Evolutionary conservation across 768 basidiomycete species (phyloP).

Genomic region (Suillus variegatus): DNA sequence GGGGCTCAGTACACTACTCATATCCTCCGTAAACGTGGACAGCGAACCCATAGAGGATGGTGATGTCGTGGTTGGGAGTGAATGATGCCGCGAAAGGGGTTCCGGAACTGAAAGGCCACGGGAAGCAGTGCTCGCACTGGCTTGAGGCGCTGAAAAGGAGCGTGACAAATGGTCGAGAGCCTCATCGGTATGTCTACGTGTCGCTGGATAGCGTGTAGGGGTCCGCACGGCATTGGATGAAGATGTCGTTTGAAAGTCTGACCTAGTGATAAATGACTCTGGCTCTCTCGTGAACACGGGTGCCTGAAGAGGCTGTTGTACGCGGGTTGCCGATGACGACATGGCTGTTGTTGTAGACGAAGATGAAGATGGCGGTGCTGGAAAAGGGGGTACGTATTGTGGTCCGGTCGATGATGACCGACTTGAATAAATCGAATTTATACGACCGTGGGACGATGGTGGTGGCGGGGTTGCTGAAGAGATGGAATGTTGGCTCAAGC

Average conservation of each 20-base stretch:
- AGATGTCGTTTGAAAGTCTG: conserved; percentile 66
- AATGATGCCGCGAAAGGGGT: conserved; percentile 24
- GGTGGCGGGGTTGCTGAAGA: conserved; percentile 1
- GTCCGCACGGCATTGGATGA: conserved; percentile 69
- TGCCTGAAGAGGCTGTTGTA: conserved; percentile 11
- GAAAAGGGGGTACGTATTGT: conserved; percentile 27
- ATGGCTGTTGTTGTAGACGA: conserved; percentile 3
- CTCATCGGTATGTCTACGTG: conserved; percentile 30
- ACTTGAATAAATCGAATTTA: conserved; percentile 22
- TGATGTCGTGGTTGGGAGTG: conserved; percentile 26
- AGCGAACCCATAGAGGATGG: conserved; percentile 19
- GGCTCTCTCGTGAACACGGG: conserved; percentile 25
- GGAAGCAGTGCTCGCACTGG: conserved; percentile 12
- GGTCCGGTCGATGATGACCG: conserved; percentile 23
- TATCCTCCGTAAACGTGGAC: conserved; percentile 28
- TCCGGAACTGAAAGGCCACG: conserved; percentile 23
- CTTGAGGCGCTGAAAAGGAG: conserved; percentile 22
- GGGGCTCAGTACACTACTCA: conserved; percentile 22
- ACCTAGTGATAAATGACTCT: conserved; percentile 51
- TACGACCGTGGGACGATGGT: conserved; percentile 3
- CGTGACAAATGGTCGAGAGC: conserved; percentile 17
- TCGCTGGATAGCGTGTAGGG: conserved; percentile 55
- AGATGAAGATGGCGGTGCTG: conserved; percentile 28
- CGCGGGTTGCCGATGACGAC: conserved; percentile 15
- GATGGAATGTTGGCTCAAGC: conserved; percentile 1